A percentile compares a stretch with the other conserved stretches of the same genome.
Evolutionary conservation across 495 filamentous ascomycete genomes (phyloP).

Genomic region (Podospora sp.): DNA sequence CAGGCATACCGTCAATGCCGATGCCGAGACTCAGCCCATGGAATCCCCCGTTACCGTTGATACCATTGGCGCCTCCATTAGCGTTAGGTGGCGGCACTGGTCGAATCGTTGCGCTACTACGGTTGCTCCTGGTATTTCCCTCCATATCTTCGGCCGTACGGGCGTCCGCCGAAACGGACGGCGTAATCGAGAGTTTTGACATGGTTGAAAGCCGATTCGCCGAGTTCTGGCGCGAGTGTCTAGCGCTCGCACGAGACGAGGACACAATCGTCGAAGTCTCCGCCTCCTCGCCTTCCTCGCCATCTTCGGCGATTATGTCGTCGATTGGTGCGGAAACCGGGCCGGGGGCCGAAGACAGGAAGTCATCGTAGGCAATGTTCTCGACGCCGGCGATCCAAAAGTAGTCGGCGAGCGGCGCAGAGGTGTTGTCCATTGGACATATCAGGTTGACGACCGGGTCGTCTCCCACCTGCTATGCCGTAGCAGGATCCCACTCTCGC

Average conservation of each 20-base stretch:
- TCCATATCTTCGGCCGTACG: constrained; percentile 62
- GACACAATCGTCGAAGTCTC: constrained; percentile 44
- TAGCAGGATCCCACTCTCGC: not conserved
- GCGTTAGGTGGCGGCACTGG: constrained; percentile 43
- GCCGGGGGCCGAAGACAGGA: constrained; percentile 1
- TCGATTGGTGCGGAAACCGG: constrained; percentile 51
- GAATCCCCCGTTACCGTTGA: constrained; percentile 11
- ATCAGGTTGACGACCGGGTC: constrained; percentile 32
- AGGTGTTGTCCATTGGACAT: constrained; percentile 60
- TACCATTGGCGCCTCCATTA: constrained; percentile 28
- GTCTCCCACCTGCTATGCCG: constrained; percentile 18
- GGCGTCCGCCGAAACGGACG: constrained; percentile 44
- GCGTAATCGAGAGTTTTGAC: constrained; percentile 59
- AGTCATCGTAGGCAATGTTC: constrained; percentile 64
- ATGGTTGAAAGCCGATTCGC: constrained; percentile 66
- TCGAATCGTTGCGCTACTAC: constrained; percentile 85
- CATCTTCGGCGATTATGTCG: constrained; percentile 82
- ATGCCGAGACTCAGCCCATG: constrained; percentile 25
- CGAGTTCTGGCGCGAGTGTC: constrained; percentile 64
- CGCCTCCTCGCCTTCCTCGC: constrained; percentile 57
- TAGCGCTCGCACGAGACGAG: constrained; percentile 57
- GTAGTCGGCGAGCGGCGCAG: constrained; percentile 90
- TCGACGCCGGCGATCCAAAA: constrained; percentile 98
- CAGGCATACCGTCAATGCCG: constrained; percentile 32
- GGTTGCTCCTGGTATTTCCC: constrained; percentile 73